Conservation (phyloP, 192 early-diverging fungal species). For the Coemansia sp. region DNA sequence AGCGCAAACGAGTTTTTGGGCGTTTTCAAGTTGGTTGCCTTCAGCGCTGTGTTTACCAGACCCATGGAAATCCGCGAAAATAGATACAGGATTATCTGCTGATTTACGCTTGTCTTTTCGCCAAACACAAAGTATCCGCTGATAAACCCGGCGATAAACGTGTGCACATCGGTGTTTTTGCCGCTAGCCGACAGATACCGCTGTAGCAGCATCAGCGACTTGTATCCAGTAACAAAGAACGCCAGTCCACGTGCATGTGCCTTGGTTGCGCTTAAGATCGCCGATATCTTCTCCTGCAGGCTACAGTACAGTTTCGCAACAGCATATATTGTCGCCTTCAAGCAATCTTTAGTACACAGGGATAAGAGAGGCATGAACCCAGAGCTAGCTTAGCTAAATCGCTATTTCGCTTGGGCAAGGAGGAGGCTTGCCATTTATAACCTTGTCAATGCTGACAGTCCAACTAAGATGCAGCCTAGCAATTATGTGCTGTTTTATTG, state of each 20-base stretch:
- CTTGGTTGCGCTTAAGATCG: conserved; percentile 83
- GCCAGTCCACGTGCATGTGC: conserved; percentile 87
- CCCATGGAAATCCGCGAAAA: conserved; percentile 91
- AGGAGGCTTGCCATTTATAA: too few relatives aligned
- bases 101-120: conserved; percentile 91
- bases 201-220: conserved; percentile 80
- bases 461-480: too few relatives aligned
- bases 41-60: conserved; percentile 75
- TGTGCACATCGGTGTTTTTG: conserved; percentile 73
- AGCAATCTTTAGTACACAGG: too few relatives aligned
- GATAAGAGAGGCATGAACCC: too few relatives aligned
- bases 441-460: too few relatives aligned
- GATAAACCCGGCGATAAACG: conserved; percentile 87
- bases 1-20: conserved; percentile 80
- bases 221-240: conserved; percentile 92
- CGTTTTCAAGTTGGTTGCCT: conserved; percentile 66
- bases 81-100: conserved; percentile 94
- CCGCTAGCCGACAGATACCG: conserved; percentile 62
- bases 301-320: conserved; percentile 42
- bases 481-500: too few relatives aligned
- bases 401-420: too few relatives aligned
- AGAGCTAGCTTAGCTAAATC: too few relatives aligned
- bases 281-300: conserved; percentile 68
- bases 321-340: too few relatives aligned
- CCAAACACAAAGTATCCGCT: conserved; percentile 95